A percentile compares a stretch with the other conserved stretches of the same genome.
Evolutionary conservation across 1,284 basidiomycete genomes (phyloP).

Genomic region (Malassezia globosa): DNA sequence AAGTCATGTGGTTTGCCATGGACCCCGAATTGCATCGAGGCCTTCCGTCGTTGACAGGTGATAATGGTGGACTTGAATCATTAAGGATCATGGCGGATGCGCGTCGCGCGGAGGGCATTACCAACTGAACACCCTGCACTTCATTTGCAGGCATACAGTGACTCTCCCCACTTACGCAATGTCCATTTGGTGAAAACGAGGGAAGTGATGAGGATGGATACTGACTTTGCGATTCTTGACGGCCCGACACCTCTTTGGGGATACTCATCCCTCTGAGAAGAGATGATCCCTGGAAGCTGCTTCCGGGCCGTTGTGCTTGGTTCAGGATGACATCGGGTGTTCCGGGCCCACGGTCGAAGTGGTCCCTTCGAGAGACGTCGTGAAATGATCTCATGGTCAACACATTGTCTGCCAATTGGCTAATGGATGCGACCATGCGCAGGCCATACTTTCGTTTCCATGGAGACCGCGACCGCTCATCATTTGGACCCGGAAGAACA

Average conservation of each 20-base stretch:
- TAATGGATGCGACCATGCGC: constrained; percentile 1
- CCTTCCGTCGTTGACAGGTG: constrained; percentile 23
- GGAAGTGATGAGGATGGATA: background rate
- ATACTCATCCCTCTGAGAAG: background rate
- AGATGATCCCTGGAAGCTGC: background rate
- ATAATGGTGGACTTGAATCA: constrained; percentile 34
- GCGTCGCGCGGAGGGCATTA: constrained; percentile 33
- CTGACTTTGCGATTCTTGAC: background rate
- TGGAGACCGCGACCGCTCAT: background rate
- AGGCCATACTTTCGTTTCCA: background rate
- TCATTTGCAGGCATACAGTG: no score
- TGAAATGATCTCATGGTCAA: constrained; percentile 3
- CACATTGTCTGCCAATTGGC: background rate
- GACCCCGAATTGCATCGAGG: background rate
- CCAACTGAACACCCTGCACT: constrained; percentile 19
- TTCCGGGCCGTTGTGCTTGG: background rate
- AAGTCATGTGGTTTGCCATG: background rate
- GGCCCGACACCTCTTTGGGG: background rate
- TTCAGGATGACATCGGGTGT: constrained; percentile 12
- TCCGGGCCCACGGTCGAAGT: constrained; percentile 8
- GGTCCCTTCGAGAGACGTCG: background rate
- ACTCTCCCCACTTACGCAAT: no score
- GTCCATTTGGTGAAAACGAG: no score
- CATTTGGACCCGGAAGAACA: background rate
- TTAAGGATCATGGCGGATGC: constrained; percentile 29